Conservation (phyloP, 768 basidiomycete genomes). For the Leccinellum rugosiceps region DNA sequence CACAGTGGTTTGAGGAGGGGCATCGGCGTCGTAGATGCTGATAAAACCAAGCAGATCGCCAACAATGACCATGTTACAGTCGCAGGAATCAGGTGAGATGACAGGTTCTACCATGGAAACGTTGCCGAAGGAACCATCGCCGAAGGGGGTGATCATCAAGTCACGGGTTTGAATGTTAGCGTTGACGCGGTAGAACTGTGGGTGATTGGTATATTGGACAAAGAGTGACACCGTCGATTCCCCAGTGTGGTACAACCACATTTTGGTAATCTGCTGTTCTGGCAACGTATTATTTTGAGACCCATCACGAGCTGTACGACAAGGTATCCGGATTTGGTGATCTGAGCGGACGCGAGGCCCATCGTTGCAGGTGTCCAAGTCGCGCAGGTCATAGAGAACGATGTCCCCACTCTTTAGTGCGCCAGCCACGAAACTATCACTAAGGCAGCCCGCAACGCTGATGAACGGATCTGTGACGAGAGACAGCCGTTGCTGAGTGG, state of each 20-base stretch:
- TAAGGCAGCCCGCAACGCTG: conserved; percentile 44
- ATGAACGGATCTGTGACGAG: conserved; percentile 48
- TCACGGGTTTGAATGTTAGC: conserved; percentile 31
- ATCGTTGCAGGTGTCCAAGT: conserved; percentile 16
- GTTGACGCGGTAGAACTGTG: conserved; percentile 50
- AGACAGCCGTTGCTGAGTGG: conserved; percentile 34
- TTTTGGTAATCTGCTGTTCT: conserved; percentile 9
- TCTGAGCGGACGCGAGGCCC: conserved; percentile 10
- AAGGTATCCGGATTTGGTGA: conserved; percentile 36
- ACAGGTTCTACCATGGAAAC: conserved; percentile 49
- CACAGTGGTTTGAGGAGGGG: conserved; percentile 9
- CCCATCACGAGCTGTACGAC: conserved; percentile 26
- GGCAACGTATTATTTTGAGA: conserved; percentile 2
- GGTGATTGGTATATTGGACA: conserved; percentile 46
- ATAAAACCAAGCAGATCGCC: conserved; percentile 68
- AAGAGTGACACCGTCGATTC: conserved; percentile 35
- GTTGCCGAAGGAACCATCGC: conserved; percentile 48
- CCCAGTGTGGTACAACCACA: conserved; percentile 17
- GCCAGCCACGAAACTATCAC: conserved; percentile 46
- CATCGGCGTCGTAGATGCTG: conserved; percentile 55
- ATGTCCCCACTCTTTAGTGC: conserved; percentile 57
- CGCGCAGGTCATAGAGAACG: conserved; percentile 50
- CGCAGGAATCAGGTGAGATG: conserved; percentile 38
- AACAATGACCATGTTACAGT: conserved; percentile 51
- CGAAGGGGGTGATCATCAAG: conserved; percentile 43